Percentiles rank a stretch among this genome's conserved stretches.
Conservation (phyloP, 169 alveolate species). For the Plasmodium adleri region DNA sequence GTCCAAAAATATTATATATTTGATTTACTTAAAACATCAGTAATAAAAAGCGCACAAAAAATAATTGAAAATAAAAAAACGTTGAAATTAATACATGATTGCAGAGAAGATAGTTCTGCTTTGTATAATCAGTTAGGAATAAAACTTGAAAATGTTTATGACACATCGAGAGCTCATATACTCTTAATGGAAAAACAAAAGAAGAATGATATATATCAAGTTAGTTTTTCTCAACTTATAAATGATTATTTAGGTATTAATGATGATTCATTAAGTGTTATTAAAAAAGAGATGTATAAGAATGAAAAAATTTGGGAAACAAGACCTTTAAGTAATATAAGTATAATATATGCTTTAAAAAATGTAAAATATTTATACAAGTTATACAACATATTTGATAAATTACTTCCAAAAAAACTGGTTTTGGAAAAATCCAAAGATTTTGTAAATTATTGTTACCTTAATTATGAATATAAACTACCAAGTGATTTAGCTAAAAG, state of each 20-base stretch:
- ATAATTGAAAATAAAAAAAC: conserved; percentile 79
- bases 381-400: conserved; percentile 59
- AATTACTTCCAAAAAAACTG: conserved; percentile 36
- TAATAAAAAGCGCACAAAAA: conserved; percentile 58
- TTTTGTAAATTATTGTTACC: conserved; percentile 64
- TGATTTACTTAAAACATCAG: conserved; percentile 36
- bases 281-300: conserved; percentile 75
- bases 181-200: conserved; percentile 55
- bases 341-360: conserved; percentile 73
- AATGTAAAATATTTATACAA: conserved; percentile 71
- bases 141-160: conserved; percentile 80
- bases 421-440: conserved; percentile 75
- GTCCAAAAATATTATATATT: conserved; percentile 46
- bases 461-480: conserved; percentile 56
- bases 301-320: conserved; percentile 76
- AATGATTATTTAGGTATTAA: conserved; percentile 72
- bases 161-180: conserved; percentile 79
- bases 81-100: conserved; percentile 71
- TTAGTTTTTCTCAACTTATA: conserved; percentile 59
- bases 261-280: conserved; percentile 66
- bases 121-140: conserved; percentile 82
- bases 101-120: conserved; percentile 84
- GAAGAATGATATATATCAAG: conserved; percentile 54
- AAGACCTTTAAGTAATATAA: conserved; percentile 66
- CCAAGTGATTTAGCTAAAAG: conserved; percentile 70